phyloP scores from a whole-genome alignment of 768 basidiomycete species.

The Tephrocybe sp. region DNA sequence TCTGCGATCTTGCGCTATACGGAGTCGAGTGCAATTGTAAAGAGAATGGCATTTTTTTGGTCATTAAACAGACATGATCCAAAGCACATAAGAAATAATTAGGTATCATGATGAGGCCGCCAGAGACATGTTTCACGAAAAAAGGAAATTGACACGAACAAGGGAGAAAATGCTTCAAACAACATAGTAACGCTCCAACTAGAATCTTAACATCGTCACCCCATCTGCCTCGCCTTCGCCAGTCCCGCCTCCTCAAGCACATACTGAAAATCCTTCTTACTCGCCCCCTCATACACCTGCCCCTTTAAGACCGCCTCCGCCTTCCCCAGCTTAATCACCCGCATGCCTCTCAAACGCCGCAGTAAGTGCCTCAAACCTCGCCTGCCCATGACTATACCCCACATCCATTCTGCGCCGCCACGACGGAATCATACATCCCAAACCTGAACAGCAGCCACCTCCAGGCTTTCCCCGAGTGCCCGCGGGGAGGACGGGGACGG shows the following conservation, averaged over 20 bases:
- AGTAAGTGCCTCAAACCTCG: conserved; percentile 43
- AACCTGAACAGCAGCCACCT: conserved; percentile 43
- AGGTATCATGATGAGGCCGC: too few relatives aligned
- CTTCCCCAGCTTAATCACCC: conserved; percentile 37
- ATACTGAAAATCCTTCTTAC: conserved; percentile 39
- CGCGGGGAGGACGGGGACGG: conserved; percentile 29
- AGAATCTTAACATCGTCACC: conserved; percentile 53
- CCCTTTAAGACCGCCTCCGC: conserved; percentile 45
- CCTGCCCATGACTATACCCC: conserved; percentile 32
- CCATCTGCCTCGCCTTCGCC: conserved; percentile 50
- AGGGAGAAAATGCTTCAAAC: too few relatives aligned
- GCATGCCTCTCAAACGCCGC: conserved; percentile 38
- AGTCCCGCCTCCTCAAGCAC: conserved; percentile 80
- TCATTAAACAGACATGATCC: too few relatives aligned
- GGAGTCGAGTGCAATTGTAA: too few relatives aligned
- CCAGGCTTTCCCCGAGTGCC: conserved; percentile 26
- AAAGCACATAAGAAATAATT: too few relatives aligned
- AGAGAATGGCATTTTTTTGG: too few relatives aligned
- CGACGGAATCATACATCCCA: conserved; percentile 20
- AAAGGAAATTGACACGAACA: too few relatives aligned
- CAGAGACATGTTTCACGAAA: too few relatives aligned
- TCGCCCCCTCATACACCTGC: conserved; percentile 53
- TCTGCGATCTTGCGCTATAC: too few relatives aligned
- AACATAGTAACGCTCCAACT: too few relatives aligned
- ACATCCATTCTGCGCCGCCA: conserved; percentile 8